Evolutionary conservation across 805 yeast genomes (phyloP), one percentile per base, ranked within the genome.

Genomic region (Metschnikowia matae): DNA sequence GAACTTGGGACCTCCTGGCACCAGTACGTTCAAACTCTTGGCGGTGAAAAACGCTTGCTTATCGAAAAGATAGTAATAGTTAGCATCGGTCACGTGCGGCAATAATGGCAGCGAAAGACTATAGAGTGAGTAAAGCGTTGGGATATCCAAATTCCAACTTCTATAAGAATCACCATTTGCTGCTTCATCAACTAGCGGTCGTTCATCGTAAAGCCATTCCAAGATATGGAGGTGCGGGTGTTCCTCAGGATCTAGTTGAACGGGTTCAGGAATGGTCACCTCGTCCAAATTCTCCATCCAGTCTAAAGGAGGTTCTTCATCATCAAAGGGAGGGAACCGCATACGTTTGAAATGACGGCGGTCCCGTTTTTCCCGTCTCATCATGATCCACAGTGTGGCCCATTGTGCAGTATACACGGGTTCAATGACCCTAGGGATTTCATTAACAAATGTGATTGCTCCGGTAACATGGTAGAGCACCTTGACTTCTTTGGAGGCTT

Each of bases 1-100:
- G 67, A 90, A 94, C 63, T 86, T 88, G 11, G 99, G 98, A 0
- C 99, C 99, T 11, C 96, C 96, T 0, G 97, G 97, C 33, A 94
- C 74, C 1, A 96, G 85, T 41, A 84, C 77, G 61, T 91, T 89
- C 46, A 94, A 74, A 7, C 96, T 92, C 62, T 94, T 94, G 0
- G 98, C 96, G 0, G 97, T 91, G 65, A 85, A 81, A 56, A 94
- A 88, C 0, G 97, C 77, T 48, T 85, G 77, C 50, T 81, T 82
- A 59, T 91, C 90, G 64, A 91, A 92, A 37, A 90, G 68, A 60
- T 87, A 86, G 52, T 69, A 78, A 59, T 79, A 80, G 60, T 87
- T 86, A 15, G 80, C 72, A 63, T 84, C 85, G 6, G 58, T 52
- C 4, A 78, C 65, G 50, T 84, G 87, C 10, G 84, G 76, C 33